These are phyloP conservation scores for Centaurea solstitialis DNA, from an alignment of 129 eudicot species.

Conservation along the genomic window DNA sequence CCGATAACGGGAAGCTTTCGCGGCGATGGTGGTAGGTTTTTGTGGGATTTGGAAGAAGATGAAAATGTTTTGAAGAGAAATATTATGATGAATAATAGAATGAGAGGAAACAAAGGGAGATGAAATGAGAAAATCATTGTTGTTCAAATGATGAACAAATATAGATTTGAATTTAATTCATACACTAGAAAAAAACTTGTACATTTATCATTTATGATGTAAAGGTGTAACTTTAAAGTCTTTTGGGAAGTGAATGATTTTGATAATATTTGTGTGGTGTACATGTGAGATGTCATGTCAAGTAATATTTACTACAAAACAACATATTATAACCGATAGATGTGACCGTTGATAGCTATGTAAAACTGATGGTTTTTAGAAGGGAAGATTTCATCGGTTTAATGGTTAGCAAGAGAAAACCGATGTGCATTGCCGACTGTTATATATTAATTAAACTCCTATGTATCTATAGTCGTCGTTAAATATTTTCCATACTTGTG, in stretches of 20 bases:
- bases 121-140: slow-evolving; percentile 2
- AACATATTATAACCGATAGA: no score
- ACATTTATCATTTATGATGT: background rate
- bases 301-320: no score
- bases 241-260: background rate
- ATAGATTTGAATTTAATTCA: no score
- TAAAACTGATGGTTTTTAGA: background rate
- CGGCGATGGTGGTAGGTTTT: slow-evolving; percentile 45
- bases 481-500: background rate
- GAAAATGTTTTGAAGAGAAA: slow-evolving; percentile 17
- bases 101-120: background rate
- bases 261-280: background rate
- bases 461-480: background rate
- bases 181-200: no score
- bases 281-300: no score
- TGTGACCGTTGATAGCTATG: no score
- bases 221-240: background rate
- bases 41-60: background rate
- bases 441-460: background rate
- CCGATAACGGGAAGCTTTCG: slow-evolving; percentile 54
- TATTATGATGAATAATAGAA: background rate
- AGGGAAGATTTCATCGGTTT: background rate
- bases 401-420: background rate
- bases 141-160: background rate
- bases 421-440: background rate